These are phyloP conservation scores for Logfia minima DNA, from an alignment of 129 eudicot species.

Conservation along the genomic window DNA sequence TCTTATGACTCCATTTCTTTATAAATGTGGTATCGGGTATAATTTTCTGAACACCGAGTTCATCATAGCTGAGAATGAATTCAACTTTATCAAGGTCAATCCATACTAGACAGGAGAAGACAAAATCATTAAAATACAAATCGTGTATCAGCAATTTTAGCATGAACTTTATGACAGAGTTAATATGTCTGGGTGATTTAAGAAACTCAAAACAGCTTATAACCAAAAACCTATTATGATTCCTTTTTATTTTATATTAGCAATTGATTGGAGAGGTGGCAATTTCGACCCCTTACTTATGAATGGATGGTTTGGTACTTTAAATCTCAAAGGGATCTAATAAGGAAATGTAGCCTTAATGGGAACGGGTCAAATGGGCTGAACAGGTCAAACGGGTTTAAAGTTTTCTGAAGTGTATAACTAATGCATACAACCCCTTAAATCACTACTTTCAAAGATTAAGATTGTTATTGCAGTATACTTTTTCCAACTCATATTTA, in stretches of 20 bases:
- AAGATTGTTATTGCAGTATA: too few relatives aligned
- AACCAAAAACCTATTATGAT: too few relatives aligned
- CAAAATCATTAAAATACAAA: background rate
- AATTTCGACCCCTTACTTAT: background rate
- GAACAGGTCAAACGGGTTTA: too few relatives aligned
- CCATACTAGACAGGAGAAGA: background rate
- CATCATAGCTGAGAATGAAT: conserved; percentile 67
- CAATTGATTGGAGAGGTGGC: background rate
- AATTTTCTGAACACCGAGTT: conserved; percentile 94
- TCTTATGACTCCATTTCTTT: conserved; percentile 94
- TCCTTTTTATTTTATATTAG: background rate
- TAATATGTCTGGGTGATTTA: background rate
- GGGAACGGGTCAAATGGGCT: background rate
- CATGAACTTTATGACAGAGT: background rate
- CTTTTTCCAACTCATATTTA: too few relatives aligned
- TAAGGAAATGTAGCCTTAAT: background rate
- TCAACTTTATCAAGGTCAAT: conserved; percentile 11
- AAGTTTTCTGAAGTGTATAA: too few relatives aligned
- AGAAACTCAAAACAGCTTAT: too few relatives aligned
- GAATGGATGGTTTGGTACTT: background rate
- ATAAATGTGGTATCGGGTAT: conserved; percentile 95
- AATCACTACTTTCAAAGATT: too few relatives aligned
- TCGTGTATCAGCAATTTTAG: background rate
- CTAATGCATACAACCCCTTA: too few relatives aligned
- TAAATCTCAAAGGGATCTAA: background rate